Conservation (phyloP, 2,329 filamentous ascomycete species). For the Epichloe baconii region DNA sequence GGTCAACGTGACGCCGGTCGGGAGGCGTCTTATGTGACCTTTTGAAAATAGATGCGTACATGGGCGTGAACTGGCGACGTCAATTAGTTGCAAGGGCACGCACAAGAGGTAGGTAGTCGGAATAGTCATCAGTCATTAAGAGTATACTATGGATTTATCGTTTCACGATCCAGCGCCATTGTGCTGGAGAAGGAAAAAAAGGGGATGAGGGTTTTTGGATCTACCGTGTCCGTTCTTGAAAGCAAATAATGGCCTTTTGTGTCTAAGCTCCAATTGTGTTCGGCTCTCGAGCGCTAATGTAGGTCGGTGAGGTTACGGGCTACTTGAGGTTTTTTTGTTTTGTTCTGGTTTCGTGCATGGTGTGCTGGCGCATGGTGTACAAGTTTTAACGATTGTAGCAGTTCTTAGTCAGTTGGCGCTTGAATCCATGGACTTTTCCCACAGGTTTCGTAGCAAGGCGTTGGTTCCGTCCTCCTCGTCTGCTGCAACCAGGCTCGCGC, state of each 20-base stretch:
- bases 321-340: not conserved
- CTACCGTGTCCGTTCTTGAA: too few species aligned
- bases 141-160: not conserved
- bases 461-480: slow-evolving; percentile 38
- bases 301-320: too few species aligned
- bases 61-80: too few species aligned
- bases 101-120: not conserved
- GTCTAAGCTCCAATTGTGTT: too few species aligned
- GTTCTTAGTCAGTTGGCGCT: slow-evolving; percentile 28
- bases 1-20: too few species aligned
- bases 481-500: slow-evolving; percentile 34
- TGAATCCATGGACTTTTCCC: slow-evolving; percentile 48
- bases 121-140: not conserved
- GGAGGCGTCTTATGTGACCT: too few species aligned
- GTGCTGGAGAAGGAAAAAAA: too few species aligned
- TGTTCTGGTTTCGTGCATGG: not conserved
- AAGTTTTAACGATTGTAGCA: not conserved
- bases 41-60: too few species aligned
- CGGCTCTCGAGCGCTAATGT: too few species aligned
- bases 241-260: too few species aligned
- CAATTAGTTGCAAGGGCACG: not conserved
- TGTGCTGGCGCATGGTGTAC: not conserved
- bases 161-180: not conserved
- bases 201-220: too few species aligned
- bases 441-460: slow-evolving; percentile 41